Percentiles rank a stretch among this genome's conserved stretches.
Conservation (phyloP, 1,284 basidiomycete genomes). For the Ustilago lituana region DNA sequence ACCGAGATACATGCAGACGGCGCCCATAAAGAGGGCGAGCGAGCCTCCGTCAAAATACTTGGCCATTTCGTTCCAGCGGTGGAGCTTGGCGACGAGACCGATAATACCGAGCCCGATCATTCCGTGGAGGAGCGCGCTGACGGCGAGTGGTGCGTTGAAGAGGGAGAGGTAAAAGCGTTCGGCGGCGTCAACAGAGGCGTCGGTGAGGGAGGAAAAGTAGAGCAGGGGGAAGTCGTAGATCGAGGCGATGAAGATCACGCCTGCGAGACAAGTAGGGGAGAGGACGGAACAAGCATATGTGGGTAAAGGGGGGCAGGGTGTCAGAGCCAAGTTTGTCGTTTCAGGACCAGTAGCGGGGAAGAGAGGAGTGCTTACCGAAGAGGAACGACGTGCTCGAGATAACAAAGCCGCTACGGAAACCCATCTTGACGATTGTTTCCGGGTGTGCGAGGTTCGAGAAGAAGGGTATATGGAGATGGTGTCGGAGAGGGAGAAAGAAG, state of each 20-base stretch:
- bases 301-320: no score
- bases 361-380: conserved; percentile 40
- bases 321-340: no score
- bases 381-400: conserved; percentile 62
- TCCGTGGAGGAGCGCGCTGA: conserved; percentile 62
- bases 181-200: conserved; percentile 43
- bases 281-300: not conserved
- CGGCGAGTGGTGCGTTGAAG: conserved; percentile 54
- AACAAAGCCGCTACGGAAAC: conserved; percentile 65
- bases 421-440: conserved; percentile 54
- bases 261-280: conserved; percentile 9
- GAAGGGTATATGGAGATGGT: not conserved
- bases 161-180: conserved; percentile 63
- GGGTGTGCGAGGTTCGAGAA: not conserved
- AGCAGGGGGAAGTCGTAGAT: conserved; percentile 64
- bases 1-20: conserved; percentile 61
- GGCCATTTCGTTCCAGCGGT: conserved; percentile 64
- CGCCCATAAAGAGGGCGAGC: conserved; percentile 60
- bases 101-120: conserved; percentile 63
- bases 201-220: conserved; percentile 39
- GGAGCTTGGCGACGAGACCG: conserved; percentile 62
- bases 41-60: conserved; percentile 65
- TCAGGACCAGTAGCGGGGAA: not conserved
- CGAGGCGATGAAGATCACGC: conserved; percentile 63
- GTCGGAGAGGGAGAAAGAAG: not conserved